Conservation (phyloP, 768 basidiomycete species). For the Melanogaster broomeanus region DNA sequence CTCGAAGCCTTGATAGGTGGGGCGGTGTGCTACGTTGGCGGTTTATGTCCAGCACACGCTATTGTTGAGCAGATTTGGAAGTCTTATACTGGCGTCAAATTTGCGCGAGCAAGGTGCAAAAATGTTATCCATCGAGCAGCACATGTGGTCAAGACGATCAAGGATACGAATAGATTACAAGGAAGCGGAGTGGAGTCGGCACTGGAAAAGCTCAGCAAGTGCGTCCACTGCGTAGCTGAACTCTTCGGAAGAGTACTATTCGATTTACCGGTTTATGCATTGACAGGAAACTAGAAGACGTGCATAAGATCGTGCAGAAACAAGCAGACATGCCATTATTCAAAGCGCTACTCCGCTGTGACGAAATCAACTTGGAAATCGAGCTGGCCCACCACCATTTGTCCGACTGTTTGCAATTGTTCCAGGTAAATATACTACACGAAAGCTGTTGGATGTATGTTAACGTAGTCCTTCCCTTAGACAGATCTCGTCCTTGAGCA, state of each 20-base stretch:
- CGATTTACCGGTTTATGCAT: too few species aligned
- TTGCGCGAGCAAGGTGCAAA: not conserved
- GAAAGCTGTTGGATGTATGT: not conserved
- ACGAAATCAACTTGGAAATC: not conserved
- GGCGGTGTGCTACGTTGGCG: constrained; percentile 54
- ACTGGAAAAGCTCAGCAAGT: not conserved
- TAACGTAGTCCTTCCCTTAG: not conserved
- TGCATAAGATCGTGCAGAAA: not conserved
- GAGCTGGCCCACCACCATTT: not conserved
- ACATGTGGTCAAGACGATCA: not conserved
- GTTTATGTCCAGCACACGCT: not conserved
- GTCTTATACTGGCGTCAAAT: not conserved
- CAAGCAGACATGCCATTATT: constrained; percentile 4
- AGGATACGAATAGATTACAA: not conserved
- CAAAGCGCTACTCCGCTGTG: constrained; percentile 3
- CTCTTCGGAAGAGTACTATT: not conserved
- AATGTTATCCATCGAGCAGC: constrained; percentile 2
- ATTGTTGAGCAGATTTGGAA: not conserved
- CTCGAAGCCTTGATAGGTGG: not conserved
- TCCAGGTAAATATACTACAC: not conserved
- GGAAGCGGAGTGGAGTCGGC: not conserved
- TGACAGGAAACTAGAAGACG: constrained; percentile 3
- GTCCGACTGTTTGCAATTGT: not conserved
- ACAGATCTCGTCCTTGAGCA: not conserved
- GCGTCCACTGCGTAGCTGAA: not conserved